phyloP scores from a whole-genome alignment of 2,329 filamentous ascomycete genomes.

The Lachnellula arida region DNA sequence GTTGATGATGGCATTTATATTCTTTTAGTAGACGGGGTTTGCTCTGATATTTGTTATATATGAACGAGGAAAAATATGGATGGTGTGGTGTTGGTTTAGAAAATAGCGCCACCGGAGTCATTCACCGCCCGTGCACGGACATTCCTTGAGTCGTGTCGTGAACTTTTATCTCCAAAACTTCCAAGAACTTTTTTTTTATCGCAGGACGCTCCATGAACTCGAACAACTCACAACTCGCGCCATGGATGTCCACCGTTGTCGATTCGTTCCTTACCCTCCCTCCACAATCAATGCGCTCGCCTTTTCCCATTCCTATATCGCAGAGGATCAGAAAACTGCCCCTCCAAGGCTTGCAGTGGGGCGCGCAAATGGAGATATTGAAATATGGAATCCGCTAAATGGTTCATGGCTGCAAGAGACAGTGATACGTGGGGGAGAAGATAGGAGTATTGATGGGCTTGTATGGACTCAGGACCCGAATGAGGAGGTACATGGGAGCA shows the following conservation, averaged over 20 bases:
- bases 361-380: conserved; percentile 90
- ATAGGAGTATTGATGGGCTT: conserved; percentile 83
- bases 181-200: conserved; percentile 4
- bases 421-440: conserved; percentile 75
- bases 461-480: conserved; percentile 87
- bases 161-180: conserved; percentile 4
- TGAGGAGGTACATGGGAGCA: conserved; percentile 58
- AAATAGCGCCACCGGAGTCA: neutral
- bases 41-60: neutral
- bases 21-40: too few relatives aligned
- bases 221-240: conserved; percentile 6
- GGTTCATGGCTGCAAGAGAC: conserved; percentile 82
- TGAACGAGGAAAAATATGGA: neutral
- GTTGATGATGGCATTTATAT: too few relatives aligned
- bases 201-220: neutral
- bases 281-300: conserved; percentile 91
- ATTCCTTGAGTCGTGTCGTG: neutral
- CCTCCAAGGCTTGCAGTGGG: conserved; percentile 80
- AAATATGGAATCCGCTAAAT: conserved; percentile 89
- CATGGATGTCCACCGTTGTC: conserved; percentile 97
- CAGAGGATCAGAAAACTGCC: conserved; percentile 47
- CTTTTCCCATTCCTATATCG: conserved; percentile 71
- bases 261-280: conserved; percentile 89
- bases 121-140: conserved; percentile 2
- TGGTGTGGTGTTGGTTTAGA: neutral